Percentiles rank a stretch among this genome's conserved stretches.
phyloP scores from a whole-genome alignment of 2,329 filamentous ascomycete genomes.

The Helicocarpus griseus region DNA sequence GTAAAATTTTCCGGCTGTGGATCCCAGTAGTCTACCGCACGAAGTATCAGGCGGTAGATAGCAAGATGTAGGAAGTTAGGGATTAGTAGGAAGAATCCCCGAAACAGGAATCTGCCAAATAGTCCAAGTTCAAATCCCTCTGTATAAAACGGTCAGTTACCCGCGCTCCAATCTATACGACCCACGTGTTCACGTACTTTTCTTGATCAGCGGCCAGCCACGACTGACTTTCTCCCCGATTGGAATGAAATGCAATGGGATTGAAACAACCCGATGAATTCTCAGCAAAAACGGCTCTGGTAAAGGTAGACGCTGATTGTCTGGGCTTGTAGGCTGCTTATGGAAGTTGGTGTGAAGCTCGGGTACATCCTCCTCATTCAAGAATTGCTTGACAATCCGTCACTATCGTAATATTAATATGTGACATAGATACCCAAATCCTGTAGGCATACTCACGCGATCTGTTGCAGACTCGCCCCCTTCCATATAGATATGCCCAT shows the following conservation, averaged over 20 bases:
- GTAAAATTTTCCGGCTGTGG: background rate
- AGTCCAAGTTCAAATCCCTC: background rate
- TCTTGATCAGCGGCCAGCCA: constrained; percentile 3
- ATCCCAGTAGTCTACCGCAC: constrained; percentile 1
- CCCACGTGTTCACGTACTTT: background rate
- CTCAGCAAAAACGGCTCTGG: constrained; percentile 8
- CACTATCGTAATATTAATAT: too few species aligned
- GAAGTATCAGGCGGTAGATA: constrained; percentile 3
- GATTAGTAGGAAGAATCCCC: constrained; percentile 4
- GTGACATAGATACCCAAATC: background rate
- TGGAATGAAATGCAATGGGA: constrained; percentile 1
- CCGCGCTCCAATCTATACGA: background rate
- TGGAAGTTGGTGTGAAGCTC: constrained; percentile 5
- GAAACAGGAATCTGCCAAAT: constrained; percentile 1
- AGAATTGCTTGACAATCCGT: constrained; percentile 1
- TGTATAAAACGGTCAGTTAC: background rate
- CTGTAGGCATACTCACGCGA: background rate
- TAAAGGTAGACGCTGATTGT: constrained; percentile 7
- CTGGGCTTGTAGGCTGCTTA: constrained; percentile 6
- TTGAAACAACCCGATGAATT: constrained; percentile 5
- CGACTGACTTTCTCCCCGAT: constrained; percentile 4
- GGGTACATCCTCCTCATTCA: background rate
- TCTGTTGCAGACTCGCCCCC: background rate
- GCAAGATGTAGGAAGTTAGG: constrained; percentile 4
- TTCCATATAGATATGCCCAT: background rate